A percentile compares a stretch with the other conserved stretches of the same genome.
These are phyloP conservation scores for Luzula sylvatica DNA, from an alignment of 176 grass and related monocot species.

Conservation along the genomic window DNA sequence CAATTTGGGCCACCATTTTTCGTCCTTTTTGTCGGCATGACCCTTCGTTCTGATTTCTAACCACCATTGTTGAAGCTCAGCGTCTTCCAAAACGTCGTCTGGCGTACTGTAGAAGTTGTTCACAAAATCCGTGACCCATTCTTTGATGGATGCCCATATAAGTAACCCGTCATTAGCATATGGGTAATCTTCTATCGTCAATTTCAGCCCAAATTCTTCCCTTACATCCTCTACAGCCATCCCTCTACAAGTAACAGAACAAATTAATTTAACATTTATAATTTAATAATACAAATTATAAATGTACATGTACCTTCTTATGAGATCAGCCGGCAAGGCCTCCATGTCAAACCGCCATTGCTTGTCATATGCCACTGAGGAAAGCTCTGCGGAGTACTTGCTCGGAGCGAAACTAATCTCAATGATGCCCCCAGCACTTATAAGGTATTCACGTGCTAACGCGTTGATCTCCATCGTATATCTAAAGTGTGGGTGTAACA, in stretches of 20 bases:
- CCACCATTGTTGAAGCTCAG: constrained; percentile 57
- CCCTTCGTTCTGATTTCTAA: constrained; percentile 53
- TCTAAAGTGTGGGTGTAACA: constrained; percentile 57
- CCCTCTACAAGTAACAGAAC: constrained; percentile 28
- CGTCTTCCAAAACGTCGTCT: constrained; percentile 14
- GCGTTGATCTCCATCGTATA: constrained; percentile 83
- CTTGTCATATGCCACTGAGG: constrained; percentile 29
- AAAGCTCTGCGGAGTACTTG: constrained; percentile 43
- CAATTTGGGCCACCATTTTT: constrained; percentile 55
- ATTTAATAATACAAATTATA: background rate
- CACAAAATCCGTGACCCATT: constrained; percentile 38
- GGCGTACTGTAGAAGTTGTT: constrained; percentile 22
- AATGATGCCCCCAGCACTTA: constrained; percentile 38
- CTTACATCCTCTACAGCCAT: constrained; percentile 40
- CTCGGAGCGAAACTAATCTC: constrained; percentile 34
- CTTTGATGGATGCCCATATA: constrained; percentile 37
- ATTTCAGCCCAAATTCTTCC: constrained; percentile 21
- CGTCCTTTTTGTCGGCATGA: constrained; percentile 44
- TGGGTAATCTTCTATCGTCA: constrained; percentile 60
- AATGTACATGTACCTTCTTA: constrained; percentile 26
- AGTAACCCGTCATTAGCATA: constrained; percentile 52
- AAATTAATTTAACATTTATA: constrained; percentile 1
- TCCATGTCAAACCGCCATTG: constrained; percentile 74
- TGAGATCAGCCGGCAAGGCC: constrained; percentile 54
- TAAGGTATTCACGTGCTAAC: constrained; percentile 22